These are phyloP conservation scores for Rehmannia glutinosa DNA, from an alignment of 257 asterid species.

Conservation along the genomic window DNA sequence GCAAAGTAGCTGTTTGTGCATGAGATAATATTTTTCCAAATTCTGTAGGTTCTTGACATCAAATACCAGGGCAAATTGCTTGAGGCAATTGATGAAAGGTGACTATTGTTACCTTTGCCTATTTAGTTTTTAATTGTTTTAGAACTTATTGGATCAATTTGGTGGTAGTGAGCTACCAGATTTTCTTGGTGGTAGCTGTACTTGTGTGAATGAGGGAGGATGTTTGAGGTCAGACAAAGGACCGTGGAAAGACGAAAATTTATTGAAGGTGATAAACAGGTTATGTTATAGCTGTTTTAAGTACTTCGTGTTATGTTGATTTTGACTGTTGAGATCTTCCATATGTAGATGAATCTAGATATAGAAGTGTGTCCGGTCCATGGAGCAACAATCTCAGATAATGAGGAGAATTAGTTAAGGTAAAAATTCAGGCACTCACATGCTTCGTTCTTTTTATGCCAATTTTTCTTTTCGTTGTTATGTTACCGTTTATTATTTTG, in stretches of 20 bases:
- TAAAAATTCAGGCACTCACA: constrained; percentile 6
- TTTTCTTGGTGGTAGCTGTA: constrained; percentile 50
- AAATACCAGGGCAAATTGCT: constrained; percentile 38
- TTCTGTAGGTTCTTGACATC: constrained; percentile 41
- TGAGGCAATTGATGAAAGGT: constrained; percentile 51
- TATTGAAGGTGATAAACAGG: constrained; percentile 25
- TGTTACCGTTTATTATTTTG: background rate
- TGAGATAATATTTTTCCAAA: background rate
- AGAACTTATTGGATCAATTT: constrained; percentile 2
- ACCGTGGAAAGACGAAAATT: constrained; percentile 43
- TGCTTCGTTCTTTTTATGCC: background rate
- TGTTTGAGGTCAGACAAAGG: constrained; percentile 49
- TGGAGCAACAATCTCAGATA: constrained; percentile 16
- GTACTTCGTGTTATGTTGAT: background rate
- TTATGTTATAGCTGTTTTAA: background rate
- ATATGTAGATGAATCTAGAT: constrained; percentile 18
- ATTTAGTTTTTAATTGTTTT: background rate
- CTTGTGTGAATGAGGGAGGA: constrained; percentile 35
- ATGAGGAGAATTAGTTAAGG: constrained; percentile 21
- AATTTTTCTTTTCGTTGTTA: background rate
- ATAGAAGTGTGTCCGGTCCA: constrained; percentile 21
- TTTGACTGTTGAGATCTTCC: constrained; percentile 9
- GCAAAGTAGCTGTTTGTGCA: background rate
- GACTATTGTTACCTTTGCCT: constrained; percentile 9
- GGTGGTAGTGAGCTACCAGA: constrained; percentile 43